A percentile compares a stretch with the other conserved stretches of the same genome.
phyloP scores from a whole-genome alignment of 1,139 yeast genomes.

The Nakaseomyces nivariensis region DNA sequence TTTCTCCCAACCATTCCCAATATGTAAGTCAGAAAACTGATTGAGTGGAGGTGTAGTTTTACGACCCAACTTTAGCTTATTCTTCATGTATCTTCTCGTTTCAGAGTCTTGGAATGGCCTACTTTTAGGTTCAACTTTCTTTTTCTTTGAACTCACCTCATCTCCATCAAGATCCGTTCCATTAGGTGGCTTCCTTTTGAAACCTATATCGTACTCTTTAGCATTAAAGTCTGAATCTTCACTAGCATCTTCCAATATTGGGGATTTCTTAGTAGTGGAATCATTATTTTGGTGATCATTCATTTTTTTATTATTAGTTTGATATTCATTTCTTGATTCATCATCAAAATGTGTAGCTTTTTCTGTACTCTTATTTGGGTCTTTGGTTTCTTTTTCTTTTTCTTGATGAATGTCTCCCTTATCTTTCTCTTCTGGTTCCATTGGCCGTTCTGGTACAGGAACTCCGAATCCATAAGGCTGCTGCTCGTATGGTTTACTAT shows the following conservation, averaged over 20 bases:
- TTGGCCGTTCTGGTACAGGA: neutral
- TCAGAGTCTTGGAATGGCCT: conserved; percentile 10
- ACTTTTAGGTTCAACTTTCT: conserved; percentile 9
- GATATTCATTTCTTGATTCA: neutral
- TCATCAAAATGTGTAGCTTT: neutral
- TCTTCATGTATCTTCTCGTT: conserved; percentile 17
- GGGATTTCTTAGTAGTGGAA: neutral
- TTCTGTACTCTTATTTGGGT: neutral
- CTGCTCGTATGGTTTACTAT: conserved; percentile 24
- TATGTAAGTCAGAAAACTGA: conserved; percentile 8
- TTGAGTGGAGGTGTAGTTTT: conserved; percentile 20
- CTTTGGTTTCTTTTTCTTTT: neutral
- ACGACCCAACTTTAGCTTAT: conserved; percentile 12
- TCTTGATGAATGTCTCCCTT: neutral
- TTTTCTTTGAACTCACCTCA: conserved; percentile 3
- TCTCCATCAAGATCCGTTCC: neutral
- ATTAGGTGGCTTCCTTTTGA: conserved; percentile 1
- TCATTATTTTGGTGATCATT: neutral
- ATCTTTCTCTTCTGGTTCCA: neutral
- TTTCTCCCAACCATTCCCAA: conserved; percentile 16
- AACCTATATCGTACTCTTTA: neutral
- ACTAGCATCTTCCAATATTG: neutral
- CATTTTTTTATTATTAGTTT: neutral
- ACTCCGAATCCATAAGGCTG: conserved; percentile 29
- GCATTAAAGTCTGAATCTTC: conserved; percentile 2